Conservation (phyloP, 2,329 filamentous ascomycete genomes). For the Annulohypoxylon truncatum region DNA sequence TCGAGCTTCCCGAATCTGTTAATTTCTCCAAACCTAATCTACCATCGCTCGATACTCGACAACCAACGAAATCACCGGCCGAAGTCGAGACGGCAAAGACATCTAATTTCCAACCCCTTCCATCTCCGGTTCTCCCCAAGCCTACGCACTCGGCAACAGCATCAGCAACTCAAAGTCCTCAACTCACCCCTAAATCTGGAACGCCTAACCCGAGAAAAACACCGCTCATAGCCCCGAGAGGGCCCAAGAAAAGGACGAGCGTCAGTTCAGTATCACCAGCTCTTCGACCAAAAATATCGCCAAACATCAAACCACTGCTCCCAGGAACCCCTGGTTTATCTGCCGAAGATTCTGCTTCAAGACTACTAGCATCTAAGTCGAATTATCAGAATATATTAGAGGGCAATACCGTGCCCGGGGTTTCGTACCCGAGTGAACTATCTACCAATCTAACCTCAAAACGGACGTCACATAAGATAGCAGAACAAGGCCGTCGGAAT, state of each 20-base stretch:
- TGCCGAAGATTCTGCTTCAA: conserved; percentile 71
- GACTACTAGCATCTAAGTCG: conserved; percentile 90
- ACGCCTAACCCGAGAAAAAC: conserved; percentile 62
- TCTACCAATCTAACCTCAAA: conserved; percentile 96
- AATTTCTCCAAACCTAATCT: conserved; percentile 60
- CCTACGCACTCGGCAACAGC: conserved; percentile 50
- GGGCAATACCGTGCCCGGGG: conserved; percentile 88
- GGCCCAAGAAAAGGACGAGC: conserved; percentile 76
- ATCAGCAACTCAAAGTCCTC: conserved; percentile 75
- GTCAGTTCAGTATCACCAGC: conserved; percentile 83
- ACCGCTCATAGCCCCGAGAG: conserved; percentile 66
- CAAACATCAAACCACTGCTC: conserved; percentile 90
- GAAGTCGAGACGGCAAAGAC: conserved; percentile 62
- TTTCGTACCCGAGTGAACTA: conserved; percentile 89
- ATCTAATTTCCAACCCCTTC: conserved; percentile 60
- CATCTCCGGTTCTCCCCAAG: conserved; percentile 61
- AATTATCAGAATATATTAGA: conserved; percentile 99
- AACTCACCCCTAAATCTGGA: conserved; percentile 64
- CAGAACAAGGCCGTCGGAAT: conserved; percentile 94
- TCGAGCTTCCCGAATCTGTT: conserved; percentile 79
- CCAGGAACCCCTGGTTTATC: conserved; percentile 68
- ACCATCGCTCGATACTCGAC: conserved; percentile 63
- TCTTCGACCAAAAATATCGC: conserved; percentile 87
- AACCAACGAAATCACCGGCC: conserved; percentile 56
- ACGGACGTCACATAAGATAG: conserved; percentile 96